phyloP scores from a whole-genome alignment of 2,329 filamentous ascomycete species.

The Sclerotiophoma versabilis region DNA sequence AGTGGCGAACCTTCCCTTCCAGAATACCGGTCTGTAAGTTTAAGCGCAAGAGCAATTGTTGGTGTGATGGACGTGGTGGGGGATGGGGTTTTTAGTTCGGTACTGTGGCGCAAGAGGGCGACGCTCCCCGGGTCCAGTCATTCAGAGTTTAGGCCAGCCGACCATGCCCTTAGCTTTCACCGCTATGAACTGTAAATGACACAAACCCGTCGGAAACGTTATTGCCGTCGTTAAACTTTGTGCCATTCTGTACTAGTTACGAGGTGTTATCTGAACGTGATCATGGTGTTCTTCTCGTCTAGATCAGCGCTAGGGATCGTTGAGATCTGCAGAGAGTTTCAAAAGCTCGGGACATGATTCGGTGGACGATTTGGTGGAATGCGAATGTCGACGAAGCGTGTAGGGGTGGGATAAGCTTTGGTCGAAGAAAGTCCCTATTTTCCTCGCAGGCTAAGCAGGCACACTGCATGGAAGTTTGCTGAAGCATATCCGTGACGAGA shows the following conservation, averaged over 20 bases:
- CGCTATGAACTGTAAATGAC: slow-evolving; percentile 4
- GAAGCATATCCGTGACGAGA: background rate
- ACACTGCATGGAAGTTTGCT: slow-evolving; percentile 6
- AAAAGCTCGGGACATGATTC: background rate
- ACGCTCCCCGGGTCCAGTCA: background rate
- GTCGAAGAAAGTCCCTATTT: background rate
- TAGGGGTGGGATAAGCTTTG: background rate
- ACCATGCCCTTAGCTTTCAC: background rate
- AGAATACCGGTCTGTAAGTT: background rate
- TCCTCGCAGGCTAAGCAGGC: slow-evolving; percentile 1
- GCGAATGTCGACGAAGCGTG: background rate
- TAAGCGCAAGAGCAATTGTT: background rate
- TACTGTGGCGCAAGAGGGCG: background rate
- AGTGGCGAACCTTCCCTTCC: background rate
- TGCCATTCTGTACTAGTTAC: background rate
- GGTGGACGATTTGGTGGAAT: background rate
- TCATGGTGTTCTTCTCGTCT: background rate
- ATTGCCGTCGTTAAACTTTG: background rate
- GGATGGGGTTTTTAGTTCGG: background rate
- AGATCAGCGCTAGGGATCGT: background rate
- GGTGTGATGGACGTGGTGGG: background rate
- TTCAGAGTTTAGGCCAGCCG: slow-evolving; percentile 1
- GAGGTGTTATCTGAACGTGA: background rate
- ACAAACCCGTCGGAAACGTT: slow-evolving; percentile 5
- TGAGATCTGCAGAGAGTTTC: background rate